Conservation (phyloP, 1,139 yeast species). For the Suhomyces yuchorum region DNA sequence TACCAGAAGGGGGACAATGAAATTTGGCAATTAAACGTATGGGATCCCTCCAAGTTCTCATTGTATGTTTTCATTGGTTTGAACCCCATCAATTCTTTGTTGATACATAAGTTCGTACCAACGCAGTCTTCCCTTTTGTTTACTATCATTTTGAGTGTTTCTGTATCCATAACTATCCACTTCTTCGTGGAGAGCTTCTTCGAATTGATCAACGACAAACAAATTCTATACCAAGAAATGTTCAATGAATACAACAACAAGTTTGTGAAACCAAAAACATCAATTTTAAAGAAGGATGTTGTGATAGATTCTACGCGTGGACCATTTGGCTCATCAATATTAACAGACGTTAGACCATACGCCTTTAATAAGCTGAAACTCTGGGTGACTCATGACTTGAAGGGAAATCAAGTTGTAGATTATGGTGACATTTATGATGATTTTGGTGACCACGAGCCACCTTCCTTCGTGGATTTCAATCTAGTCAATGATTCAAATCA, state of each 20-base stretch:
- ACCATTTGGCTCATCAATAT: slow-evolving; percentile 34
- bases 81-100: slow-evolving; percentile 55
- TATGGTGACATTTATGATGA: slow-evolving; percentile 13
- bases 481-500: slow-evolving; percentile 17
- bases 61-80: slow-evolving; percentile 45
- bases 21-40: slow-evolving; percentile 54
- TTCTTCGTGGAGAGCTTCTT: slow-evolving; percentile 48
- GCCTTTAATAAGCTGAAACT: slow-evolving; percentile 41
- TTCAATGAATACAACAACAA: slow-evolving; percentile 65
- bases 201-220: slow-evolving; percentile 57
- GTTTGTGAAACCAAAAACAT: slow-evolving; percentile 62
- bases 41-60: slow-evolving; percentile 30
- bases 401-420: slow-evolving; percentile 33
- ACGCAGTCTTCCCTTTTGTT: slow-evolving; percentile 30
- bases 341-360: slow-evolving; percentile 33
- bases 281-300: slow-evolving; percentile 60
- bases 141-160: slow-evolving; percentile 21
- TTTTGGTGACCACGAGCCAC: slow-evolving; percentile 4
- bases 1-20: slow-evolving; percentile 29
- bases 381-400: slow-evolving; percentile 49
- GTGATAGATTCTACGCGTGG: slow-evolving; percentile 62
- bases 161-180: slow-evolving; percentile 44
- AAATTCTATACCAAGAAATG: slow-evolving; percentile 60
- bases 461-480: slow-evolving; percentile 10
- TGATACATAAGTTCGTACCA: slow-evolving; percentile 36